Evolutionary conservation across 2,329 filamentous ascomycete species (phyloP), one percentile per base, ranked within the genome.

Genomic region (Grosmannia huntii): DNA sequence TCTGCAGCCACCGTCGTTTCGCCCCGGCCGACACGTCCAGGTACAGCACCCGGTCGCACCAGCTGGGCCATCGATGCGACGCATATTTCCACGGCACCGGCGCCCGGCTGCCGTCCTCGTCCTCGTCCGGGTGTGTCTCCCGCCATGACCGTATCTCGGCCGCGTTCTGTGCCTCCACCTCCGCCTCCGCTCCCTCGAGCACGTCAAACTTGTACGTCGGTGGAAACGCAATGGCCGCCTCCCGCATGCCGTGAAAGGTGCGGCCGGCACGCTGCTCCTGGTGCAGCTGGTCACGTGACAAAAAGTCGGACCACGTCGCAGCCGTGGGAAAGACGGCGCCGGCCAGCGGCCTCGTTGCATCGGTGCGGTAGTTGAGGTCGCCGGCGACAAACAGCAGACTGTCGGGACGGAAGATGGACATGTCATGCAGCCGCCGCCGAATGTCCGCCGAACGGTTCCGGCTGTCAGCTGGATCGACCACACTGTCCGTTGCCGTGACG

Each of bases 341-440:
- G 0, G 79, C 74, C 0, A 76, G 73, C 0, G 91, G 90, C 0
- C 79, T 74, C 0, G 76, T 78, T 61, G 84, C 79, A 9, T 85
- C 83, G 21, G 92, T 95, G 64, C 94, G 87, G 72, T 99, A 99
- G 75, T 99, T 99, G 60, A 99, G 79, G 70, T 99, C 94, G 27
- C 94, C 94, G 0, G 86, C 87, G 53, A 97, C 77, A 69, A 97
- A 95, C 1, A 96, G 76, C 68, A 95, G 84, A 4, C 84, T 84
- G 4, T 78, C 80, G 1, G 89, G 83, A 55, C 81, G 82, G 74
- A 91, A 96, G 58, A 97, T 82, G 38, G 83, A 83, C 48, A 82
- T 73, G 62, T 79, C 70, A 64, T 82, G 78, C 4, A 84, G 71
- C 36, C 60, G 62, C 31, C 60, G 60, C 56, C 65, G 60, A 2